phyloP scores from a whole-genome alignment of 2,329 filamentous ascomycete species.

The Ophiognomonia clavigignenti-juglandacearum region DNA sequence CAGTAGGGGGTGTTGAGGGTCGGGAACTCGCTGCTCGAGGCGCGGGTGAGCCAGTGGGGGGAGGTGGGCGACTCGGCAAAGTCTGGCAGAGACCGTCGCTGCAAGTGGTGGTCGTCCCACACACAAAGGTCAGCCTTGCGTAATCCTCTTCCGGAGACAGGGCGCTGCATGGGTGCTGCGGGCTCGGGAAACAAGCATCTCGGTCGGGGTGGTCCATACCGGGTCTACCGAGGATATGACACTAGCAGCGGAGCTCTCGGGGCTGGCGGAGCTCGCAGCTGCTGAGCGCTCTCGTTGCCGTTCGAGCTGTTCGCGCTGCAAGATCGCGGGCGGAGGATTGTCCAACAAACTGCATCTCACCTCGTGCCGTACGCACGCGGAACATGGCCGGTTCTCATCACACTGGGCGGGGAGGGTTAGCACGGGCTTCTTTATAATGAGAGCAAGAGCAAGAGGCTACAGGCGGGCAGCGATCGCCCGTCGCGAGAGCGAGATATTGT shows the following conservation, averaged over 20 bases:
- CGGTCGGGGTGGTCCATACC: too few species aligned
- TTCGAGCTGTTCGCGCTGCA: conserved; percentile 2
- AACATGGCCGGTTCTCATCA: conserved; percentile 20
- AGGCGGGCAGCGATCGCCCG: neutral
- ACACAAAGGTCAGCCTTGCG: neutral
- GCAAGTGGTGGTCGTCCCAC: too few species aligned
- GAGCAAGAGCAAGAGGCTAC: neutral
- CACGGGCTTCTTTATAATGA: too few species aligned
- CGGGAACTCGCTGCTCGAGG: neutral
- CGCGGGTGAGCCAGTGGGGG: neutral
- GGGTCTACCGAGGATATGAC: conserved; percentile 6
- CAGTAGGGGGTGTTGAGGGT: neutral
- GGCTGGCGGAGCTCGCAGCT: conserved; percentile 1
- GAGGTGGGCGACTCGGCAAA: conserved; percentile 4
- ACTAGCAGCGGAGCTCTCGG: conserved; percentile 26
- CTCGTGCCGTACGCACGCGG: conserved; percentile 18
- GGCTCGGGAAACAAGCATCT: too few species aligned
- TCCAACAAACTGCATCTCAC: conserved; percentile 18
- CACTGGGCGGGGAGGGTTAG: conserved; percentile 15
- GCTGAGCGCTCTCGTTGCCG: neutral
- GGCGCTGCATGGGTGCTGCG: too few species aligned
- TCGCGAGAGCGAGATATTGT: neutral
- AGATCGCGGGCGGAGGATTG: conserved; percentile 1
- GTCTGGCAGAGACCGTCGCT: conserved; percentile 12
- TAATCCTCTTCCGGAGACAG: neutral